phyloP scores from a whole-genome alignment of 106 monocot species.

The Apostasia ramifera region DNA sequence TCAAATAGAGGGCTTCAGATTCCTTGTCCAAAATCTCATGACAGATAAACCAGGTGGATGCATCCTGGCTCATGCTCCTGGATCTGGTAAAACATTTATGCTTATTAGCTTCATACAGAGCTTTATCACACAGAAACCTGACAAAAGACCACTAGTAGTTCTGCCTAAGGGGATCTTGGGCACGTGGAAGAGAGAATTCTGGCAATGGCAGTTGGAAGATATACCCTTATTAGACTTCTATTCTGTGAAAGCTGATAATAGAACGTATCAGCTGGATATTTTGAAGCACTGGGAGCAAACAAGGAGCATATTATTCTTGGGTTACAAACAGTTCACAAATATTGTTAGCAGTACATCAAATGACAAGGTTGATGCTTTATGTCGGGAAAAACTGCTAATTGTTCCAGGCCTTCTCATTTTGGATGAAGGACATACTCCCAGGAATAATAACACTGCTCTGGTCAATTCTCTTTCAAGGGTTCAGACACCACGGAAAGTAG shows the following conservation, averaged over 20 bases:
- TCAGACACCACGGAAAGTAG: conserved; percentile 68
- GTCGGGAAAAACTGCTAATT: conserved; percentile 64
- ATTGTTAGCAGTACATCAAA: conserved; percentile 33
- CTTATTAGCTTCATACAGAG: conserved; percentile 96
- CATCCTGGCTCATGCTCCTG: conserved; percentile 95
- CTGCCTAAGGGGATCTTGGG: conserved; percentile 83
- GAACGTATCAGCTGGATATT: conserved; percentile 69
- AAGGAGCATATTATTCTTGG: conserved; percentile 60
- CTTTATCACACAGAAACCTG: conserved; percentile 70
- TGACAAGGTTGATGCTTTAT: conserved; percentile 39
- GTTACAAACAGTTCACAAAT: conserved; percentile 65
- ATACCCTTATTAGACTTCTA: conserved; percentile 84
- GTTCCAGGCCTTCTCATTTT: conserved; percentile 73
- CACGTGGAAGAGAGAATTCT: conserved; percentile 82
- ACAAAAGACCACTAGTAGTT: conserved; percentile 63
- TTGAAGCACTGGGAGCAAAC: conserved; percentile 64
- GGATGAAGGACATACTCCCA: conserved; percentile 90
- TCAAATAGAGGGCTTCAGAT: conserved; percentile 84
- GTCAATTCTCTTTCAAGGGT: conserved; percentile 64
- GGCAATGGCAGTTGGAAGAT: conserved; percentile 83
- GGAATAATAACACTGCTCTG: conserved; percentile 68
- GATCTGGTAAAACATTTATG: conserved; percentile 98
- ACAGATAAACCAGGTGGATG: conserved; percentile 85
- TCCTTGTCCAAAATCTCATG: conserved; percentile 75
- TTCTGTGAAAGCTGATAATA: conserved; percentile 61